phyloP scores from a whole-genome alignment of 768 basidiomycete species.

The Mycena rebaudengoi region DNA sequence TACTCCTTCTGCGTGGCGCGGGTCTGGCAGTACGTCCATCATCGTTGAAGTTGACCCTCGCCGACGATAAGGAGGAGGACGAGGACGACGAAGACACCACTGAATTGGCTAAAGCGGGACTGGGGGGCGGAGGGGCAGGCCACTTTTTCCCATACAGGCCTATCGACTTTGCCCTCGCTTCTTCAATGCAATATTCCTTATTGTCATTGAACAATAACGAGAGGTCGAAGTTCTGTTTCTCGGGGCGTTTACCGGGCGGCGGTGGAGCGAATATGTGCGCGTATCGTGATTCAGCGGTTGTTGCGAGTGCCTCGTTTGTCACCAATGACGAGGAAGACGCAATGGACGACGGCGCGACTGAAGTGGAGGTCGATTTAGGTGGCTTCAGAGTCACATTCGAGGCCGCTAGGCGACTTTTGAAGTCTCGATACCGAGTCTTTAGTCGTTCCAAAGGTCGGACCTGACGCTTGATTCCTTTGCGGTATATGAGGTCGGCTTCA shows the following conservation, averaged over 20 bases:
- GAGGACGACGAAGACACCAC: slow-evolving; percentile 38
- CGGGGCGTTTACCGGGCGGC: slow-evolving; percentile 72
- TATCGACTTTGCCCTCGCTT: slow-evolving; percentile 82
- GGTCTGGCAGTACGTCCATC: slow-evolving; percentile 57
- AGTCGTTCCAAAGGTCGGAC: slow-evolving; percentile 87
- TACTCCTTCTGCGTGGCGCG: slow-evolving; percentile 54
- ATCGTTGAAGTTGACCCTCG: slow-evolving; percentile 68
- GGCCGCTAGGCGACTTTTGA: slow-evolving; percentile 68
- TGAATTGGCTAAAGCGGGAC: slow-evolving; percentile 38
- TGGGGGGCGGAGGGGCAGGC: slow-evolving; percentile 67
- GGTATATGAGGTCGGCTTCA: slow-evolving; percentile 86
- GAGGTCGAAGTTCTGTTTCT: slow-evolving; percentile 75
- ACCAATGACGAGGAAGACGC: slow-evolving; percentile 37
- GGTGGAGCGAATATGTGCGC: slow-evolving; percentile 78
- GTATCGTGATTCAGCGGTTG: slow-evolving; percentile 64
- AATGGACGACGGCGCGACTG: slow-evolving; percentile 42
- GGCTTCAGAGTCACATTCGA: slow-evolving; percentile 33
- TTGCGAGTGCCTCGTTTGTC: slow-evolving; percentile 38
- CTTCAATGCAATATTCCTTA: slow-evolving; percentile 88
- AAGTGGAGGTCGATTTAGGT: slow-evolving; percentile 30
- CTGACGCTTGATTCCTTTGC: slow-evolving; percentile 80
- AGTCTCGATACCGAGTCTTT: slow-evolving; percentile 82
- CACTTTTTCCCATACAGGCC: slow-evolving; percentile 88
- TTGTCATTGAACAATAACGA: slow-evolving; percentile 77
- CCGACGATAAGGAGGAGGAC: slow-evolving; percentile 46